These are phyloP conservation scores for Moesziomyces parantarcticus DNA, from an alignment of 1,284 basidiomycete genomes.

Conservation along the genomic window DNA sequence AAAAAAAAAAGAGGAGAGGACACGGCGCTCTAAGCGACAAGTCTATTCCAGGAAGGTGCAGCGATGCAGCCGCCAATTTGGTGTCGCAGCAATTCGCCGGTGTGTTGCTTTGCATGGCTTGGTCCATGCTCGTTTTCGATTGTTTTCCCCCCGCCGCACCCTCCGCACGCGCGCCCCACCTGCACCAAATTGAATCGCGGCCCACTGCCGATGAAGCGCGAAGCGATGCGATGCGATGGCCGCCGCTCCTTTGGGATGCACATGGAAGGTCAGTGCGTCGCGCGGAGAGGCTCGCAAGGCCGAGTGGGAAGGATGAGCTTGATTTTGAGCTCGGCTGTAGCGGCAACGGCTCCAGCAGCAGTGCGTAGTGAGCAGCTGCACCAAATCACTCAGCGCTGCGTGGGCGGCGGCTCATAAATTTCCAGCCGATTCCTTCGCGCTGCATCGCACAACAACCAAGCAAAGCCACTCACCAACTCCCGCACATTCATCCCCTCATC, in stretches of 20 bases:
- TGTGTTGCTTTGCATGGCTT: background rate
- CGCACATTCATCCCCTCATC: background rate
- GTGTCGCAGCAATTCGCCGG: background rate
- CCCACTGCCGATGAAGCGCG: no score
- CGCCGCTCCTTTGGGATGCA: no score
- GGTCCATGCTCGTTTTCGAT: no score
- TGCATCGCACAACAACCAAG: background rate
- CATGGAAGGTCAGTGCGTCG: no score
- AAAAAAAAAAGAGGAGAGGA: background rate
- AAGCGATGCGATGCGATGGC: no score
- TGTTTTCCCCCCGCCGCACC: no score
- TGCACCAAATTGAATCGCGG: no score
- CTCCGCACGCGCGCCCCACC: no score
- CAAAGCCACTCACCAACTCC: background rate
- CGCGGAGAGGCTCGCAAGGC: no score
- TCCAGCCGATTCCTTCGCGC: conserved; percentile 5
- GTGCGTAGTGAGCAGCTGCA: background rate
- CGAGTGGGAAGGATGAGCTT: no score
- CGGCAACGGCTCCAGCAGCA: no score
- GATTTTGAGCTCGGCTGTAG: no score
- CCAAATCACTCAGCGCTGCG: background rate
- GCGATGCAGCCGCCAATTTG: background rate
- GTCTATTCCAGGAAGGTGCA: background rate
- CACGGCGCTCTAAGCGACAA: background rate
- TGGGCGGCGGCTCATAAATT: background rate